Evolutionary conservation across 225 moss, liverwort and hornwort genomes (phyloP).

Genomic region (Physcomitrium patens): DNA sequence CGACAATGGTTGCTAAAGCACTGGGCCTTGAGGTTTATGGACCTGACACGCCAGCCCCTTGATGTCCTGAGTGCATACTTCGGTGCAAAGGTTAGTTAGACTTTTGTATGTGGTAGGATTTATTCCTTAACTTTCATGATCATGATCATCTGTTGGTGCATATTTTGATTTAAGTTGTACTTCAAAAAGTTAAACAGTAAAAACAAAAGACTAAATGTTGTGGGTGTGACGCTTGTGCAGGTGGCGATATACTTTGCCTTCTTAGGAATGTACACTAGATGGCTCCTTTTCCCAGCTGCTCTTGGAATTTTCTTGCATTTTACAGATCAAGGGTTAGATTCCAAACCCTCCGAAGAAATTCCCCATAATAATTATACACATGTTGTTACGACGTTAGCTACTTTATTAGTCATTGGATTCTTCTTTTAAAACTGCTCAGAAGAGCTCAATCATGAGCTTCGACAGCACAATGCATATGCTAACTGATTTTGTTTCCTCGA

Average conservation of each 20-base stretch:
- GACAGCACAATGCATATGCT: not conserved
- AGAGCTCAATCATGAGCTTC: not conserved
- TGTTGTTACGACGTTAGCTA: too few relatives aligned
- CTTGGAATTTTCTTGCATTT: slow-evolving; percentile 65
- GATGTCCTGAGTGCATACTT: slow-evolving; percentile 83
- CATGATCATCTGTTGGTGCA: not conserved
- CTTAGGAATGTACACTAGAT: slow-evolving; percentile 90
- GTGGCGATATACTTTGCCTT: slow-evolving; percentile 97
- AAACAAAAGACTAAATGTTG: too few relatives aligned
- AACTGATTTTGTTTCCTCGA: not conserved
- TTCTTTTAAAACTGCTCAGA: too few relatives aligned
- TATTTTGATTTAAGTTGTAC: too few relatives aligned
- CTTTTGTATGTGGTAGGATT: too few relatives aligned
- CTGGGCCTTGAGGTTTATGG: slow-evolving; percentile 77
- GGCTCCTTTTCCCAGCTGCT: slow-evolving; percentile 74
- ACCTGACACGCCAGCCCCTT: slow-evolving; percentile 75
- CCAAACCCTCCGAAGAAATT: slow-evolving; percentile 3
- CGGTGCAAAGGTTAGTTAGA: slow-evolving; percentile 75
- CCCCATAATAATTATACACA: not conserved
- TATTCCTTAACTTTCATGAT: not conserved
- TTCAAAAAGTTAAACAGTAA: too few relatives aligned
- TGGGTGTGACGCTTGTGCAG: slow-evolving; percentile 38
- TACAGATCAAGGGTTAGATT: slow-evolving; percentile 67
- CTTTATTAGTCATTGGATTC: too few relatives aligned
- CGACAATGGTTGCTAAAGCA: slow-evolving; percentile 69